Evolutionary conservation across 192 early-diverging fungal species (phyloP).

Genomic region (Lobosporangium transversale): DNA sequence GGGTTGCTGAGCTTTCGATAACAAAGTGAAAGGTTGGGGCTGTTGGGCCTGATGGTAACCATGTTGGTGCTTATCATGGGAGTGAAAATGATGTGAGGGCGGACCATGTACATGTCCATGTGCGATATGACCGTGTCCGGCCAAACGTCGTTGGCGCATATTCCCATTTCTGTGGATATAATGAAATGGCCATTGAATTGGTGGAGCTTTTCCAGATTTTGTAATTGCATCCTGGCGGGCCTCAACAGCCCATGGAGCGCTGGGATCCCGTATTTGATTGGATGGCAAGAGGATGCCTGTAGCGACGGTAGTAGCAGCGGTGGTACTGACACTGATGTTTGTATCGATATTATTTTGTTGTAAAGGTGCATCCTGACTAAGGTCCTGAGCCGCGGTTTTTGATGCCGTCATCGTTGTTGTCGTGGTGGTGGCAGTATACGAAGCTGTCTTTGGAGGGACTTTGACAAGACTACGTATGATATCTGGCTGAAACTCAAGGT

Average conservation of each 20-base stretch:
- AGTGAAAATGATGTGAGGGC: no score
- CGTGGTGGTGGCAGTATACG: no score
- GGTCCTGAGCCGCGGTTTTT: neutral
- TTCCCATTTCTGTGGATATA: neutral
- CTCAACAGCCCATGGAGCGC: neutral
- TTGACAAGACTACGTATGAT: slow-evolving; percentile 22
- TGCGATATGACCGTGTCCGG: no score
- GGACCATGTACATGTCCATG: no score
- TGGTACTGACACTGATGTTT: neutral
- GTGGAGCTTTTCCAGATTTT: neutral
- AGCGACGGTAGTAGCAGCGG: neutral
- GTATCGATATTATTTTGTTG: neutral
- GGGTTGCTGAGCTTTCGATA: no score
- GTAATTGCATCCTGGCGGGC: slow-evolving; percentile 3
- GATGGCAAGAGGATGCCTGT: no score
- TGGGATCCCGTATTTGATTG: no score
- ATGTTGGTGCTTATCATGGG: no score
- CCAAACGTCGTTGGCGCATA: no score
- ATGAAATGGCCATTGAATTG: slow-evolving; percentile 12
- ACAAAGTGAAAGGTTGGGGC: no score
- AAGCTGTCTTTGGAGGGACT: neutral
- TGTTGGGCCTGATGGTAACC: no score
- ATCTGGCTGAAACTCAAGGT: slow-evolving; percentile 17
- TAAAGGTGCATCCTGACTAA: neutral
- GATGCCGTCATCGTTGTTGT: no score